Base-by-base conservation (phyloP, 148 eudicot genomes). In the Cornus suecica region DNA sequence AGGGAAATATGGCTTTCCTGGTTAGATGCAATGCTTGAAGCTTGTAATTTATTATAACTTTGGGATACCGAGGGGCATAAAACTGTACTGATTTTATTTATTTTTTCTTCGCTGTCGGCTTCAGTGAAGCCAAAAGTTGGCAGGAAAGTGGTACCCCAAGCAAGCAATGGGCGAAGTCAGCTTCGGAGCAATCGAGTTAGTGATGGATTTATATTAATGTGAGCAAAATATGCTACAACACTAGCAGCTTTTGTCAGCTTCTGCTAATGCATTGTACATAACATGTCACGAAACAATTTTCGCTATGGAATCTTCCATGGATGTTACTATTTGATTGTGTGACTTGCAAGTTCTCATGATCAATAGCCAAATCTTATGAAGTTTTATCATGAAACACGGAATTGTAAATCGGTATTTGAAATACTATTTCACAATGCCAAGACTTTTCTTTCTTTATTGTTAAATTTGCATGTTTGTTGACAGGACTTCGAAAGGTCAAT, bases 401-500 rank as follows among this genome's bases (percentile, higher is more conserved):
- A 68, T 10, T 22, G 69, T 37, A 37, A 1, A 37, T 37, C 9
- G 9, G 6, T 37, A 8, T 37, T 13, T 13, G 29, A 10, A 31
- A 18, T 63, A 42, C 63, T 16, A 8, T 65, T 72, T 37, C 20
- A 11, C 31, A 18, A 28, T 51, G 11, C 29, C 18, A 20, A 23
- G 30, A 60, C 37, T 71, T 65, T 62, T 4, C 45, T 37, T 54
- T 42, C n/a, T 14, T 63, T 56, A 51, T 58, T 26, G 20, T 29
- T 24, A 28, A 45, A 70, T 70, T 63, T 80, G 58, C 26, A 45
- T 77, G 62, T 34, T 51, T 65, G 28, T 51, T 82, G 61, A 34
- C 73, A 94, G 98, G 92, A 72, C 83, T 63, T 77, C 88, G 37
- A 90, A 82, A 74, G 77, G 83, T 81, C 90, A 85, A 79, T 70